A percentile compares a stretch with the other conserved stretches of the same genome.
Evolutionary conservation across 2,329 filamentous ascomycete genomes (phyloP).

Genomic region (Epichloe sibirici): DNA sequence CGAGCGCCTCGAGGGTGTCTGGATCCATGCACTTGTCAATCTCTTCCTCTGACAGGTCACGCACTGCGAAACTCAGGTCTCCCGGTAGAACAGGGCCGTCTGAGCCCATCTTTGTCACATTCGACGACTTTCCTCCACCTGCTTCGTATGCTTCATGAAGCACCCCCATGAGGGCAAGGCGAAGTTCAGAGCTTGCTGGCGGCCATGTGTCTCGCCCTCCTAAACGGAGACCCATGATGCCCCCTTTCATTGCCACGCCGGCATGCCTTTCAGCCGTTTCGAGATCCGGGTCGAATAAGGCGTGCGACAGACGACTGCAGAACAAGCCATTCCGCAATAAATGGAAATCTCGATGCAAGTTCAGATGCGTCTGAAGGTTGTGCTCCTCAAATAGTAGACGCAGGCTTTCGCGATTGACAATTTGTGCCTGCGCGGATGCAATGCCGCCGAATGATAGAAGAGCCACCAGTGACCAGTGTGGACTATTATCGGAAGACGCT

Average conservation of each 20-base stretch:
- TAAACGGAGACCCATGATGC: constrained; percentile 70
- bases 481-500: constrained; percentile 26
- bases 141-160: constrained; percentile 58
- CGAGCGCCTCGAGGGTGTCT: constrained; percentile 73
- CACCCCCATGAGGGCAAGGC: constrained; percentile 76
- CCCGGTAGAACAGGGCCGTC: constrained; percentile 43
- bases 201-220: constrained; percentile 80
- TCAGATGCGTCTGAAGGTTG: constrained; percentile 57
- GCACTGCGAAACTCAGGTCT: constrained; percentile 70
- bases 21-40: constrained; percentile 76
- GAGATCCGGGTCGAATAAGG: constrained; percentile 74
- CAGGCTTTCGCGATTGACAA: constrained; percentile 69
- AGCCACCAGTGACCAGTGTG: constrained; percentile 48
- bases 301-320: constrained; percentile 63
- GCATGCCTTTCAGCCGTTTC: constrained; percentile 63
- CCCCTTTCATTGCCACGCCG: constrained; percentile 56
- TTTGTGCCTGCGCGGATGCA: constrained; percentile 58
- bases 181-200: constrained; percentile 85
- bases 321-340: constrained; percentile 79
- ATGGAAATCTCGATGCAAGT: constrained; percentile 67
- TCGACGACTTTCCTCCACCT: constrained; percentile 9
- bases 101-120: constrained; percentile 14
- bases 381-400: constrained; percentile 64
- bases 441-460: constrained; percentile 66
- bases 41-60: constrained; percentile 65